Percentiles rank a stretch among this genome's conserved stretches.
Conservation (phyloP, 192 early-diverging fungal species). For the Coemansia sp. region DNA sequence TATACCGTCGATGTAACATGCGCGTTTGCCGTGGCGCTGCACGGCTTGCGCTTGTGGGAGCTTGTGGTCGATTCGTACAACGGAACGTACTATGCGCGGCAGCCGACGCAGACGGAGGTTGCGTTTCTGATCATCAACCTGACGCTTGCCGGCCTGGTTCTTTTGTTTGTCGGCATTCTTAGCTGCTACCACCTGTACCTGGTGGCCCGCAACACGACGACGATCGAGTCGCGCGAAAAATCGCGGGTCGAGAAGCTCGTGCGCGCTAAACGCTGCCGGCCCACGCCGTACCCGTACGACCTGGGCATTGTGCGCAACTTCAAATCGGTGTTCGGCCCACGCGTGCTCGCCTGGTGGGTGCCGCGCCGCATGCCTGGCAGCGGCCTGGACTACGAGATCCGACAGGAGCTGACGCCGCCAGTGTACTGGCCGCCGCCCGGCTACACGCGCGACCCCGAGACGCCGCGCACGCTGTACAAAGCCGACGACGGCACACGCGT, state of each 20-base stretch:
- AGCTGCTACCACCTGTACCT: conserved; percentile 55
- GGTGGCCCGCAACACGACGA: conserved; percentile 50
- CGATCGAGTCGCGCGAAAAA: conserved; percentile 57
- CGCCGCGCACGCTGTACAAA: conserved; percentile 1
- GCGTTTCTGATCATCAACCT: conserved; percentile 77
- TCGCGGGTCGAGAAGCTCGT: conserved; percentile 49
- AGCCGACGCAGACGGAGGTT: conserved; percentile 65
- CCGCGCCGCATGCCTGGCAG: conserved; percentile 64
- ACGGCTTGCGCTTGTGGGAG: conserved; percentile 79
- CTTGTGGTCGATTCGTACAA: conserved; percentile 49
- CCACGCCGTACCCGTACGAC: conserved; percentile 85
- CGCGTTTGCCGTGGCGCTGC: conserved; percentile 70
- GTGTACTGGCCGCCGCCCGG: conserved; percentile 77
- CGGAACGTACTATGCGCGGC: conserved; percentile 60
- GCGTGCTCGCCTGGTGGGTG: conserved; percentile 74
- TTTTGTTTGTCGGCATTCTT: conserved; percentile 50
- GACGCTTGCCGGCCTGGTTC: conserved; percentile 53
- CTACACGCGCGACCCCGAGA: conserved; percentile 51
- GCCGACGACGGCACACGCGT: conserved; percentile 21
- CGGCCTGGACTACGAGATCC: conserved; percentile 70
- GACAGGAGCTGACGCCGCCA: conserved; percentile 36
- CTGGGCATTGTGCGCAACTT: conserved; percentile 76
- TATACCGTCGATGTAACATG: conserved; percentile 65
- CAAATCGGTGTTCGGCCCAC: conserved; percentile 71
- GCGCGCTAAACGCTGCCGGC: conserved; percentile 47